phyloP scores from a whole-genome alignment of 2,329 filamentous ascomycete genomes.

The Colletotrichum sidae region DNA sequence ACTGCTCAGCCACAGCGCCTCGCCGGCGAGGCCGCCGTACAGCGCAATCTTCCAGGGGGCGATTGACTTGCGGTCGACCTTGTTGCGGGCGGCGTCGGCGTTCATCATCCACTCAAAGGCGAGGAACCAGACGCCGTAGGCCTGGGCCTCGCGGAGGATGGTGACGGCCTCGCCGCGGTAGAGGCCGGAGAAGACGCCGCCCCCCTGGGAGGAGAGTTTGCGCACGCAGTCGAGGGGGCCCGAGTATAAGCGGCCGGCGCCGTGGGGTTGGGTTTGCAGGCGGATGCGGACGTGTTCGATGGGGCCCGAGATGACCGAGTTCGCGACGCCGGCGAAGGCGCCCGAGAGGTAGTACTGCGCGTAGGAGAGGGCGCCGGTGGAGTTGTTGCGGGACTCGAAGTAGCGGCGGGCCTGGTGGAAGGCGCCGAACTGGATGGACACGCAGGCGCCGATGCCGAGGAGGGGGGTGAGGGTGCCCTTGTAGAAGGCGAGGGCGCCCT shows the following conservation, averaged over 20 bases:
- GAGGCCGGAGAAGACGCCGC: constrained; percentile 77
- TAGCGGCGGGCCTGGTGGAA: constrained; percentile 92
- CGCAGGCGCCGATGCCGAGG: constrained; percentile 95
- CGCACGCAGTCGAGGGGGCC: constrained; percentile 92
- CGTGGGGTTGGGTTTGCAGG: constrained; percentile 95
- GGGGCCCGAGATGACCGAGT: constrained; percentile 87
- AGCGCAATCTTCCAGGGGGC: constrained; percentile 87
- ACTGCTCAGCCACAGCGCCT: constrained; percentile 91
- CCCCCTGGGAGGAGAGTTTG: constrained; percentile 77
- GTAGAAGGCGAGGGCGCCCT: constrained; percentile 94
- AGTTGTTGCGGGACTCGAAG: constrained; percentile 82
- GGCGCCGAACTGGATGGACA: constrained; percentile 97
- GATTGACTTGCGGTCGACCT: constrained; percentile 79
- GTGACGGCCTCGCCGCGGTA: constrained; percentile 93
- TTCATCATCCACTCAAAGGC: constrained; percentile 98
- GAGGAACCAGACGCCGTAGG: constrained; percentile 96
- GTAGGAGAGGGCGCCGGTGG: constrained; percentile 75
- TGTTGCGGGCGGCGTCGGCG: constrained; percentile 82
- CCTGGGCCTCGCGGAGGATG: constrained; percentile 87
- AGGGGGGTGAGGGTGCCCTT: constrained; percentile 97
- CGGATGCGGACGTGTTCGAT: constrained; percentile 98
- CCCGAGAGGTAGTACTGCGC: constrained; percentile 90
- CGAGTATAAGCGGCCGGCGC: constrained; percentile 78
- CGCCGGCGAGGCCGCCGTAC: constrained; percentile 93
- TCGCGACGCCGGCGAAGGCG: constrained; percentile 92